Percentiles rank a stretch among this genome's conserved stretches.
phyloP scores from a whole-genome alignment of 2,329 filamentous ascomycete genomes.

The Pseudocercospora ulei region DNA sequence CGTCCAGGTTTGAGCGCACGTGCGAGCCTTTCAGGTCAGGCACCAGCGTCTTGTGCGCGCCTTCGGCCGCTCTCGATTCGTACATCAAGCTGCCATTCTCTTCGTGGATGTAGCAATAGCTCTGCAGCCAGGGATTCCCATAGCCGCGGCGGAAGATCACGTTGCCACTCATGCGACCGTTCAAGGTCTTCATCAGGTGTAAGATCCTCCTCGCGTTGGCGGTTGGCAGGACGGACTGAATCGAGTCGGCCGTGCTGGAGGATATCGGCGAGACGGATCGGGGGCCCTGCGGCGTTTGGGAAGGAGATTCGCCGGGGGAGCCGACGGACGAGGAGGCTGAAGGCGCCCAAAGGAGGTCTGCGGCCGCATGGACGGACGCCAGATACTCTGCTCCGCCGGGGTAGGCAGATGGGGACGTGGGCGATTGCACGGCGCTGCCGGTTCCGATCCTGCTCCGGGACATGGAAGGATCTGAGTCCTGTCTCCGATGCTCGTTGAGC shows the following conservation, averaged over 20 bases:
- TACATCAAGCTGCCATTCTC: slow-evolving; percentile 65
- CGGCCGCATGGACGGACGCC: slow-evolving; percentile 29
- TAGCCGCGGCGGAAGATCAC: slow-evolving; percentile 60
- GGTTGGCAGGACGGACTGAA: slow-evolving; percentile 32
- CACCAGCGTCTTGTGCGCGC: slow-evolving; percentile 58
- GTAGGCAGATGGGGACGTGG: slow-evolving; percentile 45
- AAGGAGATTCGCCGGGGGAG: slow-evolving; percentile 24
- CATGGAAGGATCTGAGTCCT: slow-evolving; percentile 37
- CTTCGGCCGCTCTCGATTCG: slow-evolving; percentile 57
- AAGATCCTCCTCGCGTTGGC: slow-evolving; percentile 58
- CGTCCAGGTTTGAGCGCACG: slow-evolving; percentile 47
- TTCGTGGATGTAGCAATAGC: slow-evolving; percentile 70
- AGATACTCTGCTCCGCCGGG: slow-evolving; percentile 34
- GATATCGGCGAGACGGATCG: slow-evolving; percentile 31
- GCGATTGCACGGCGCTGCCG: slow-evolving; percentile 61
- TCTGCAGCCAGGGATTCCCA: slow-evolving; percentile 55
- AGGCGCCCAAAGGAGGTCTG: slow-evolving; percentile 26
- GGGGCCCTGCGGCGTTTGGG: slow-evolving; percentile 19
- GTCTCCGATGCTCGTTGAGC: slow-evolving; percentile 40
- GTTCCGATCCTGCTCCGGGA: slow-evolving; percentile 52
- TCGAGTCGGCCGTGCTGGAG: slow-evolving; percentile 26
- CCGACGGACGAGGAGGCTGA: slow-evolving; percentile 30
- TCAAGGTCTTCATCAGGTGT: slow-evolving; percentile 65
- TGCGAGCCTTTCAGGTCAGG: slow-evolving; percentile 64
- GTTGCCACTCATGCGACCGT: slow-evolving; percentile 69